Evolutionary conservation across 2,329 filamentous ascomycete genomes (phyloP).

Genomic region (Thelonectria rubi): DNA sequence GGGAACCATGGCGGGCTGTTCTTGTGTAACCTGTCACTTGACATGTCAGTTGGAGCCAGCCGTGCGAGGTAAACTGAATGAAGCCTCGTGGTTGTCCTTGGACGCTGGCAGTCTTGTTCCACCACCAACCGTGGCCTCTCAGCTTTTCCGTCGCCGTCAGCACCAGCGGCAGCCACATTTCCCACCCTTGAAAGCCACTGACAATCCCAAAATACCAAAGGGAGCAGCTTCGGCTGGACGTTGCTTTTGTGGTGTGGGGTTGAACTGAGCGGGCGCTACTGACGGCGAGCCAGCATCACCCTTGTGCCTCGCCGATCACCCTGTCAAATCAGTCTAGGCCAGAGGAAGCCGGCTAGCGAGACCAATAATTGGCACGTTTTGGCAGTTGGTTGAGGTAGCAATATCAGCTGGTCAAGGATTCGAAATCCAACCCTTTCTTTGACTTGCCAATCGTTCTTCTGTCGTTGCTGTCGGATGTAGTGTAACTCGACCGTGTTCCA

Average conservation of each 20-base stretch:
- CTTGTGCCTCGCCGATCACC: slow-evolving; percentile 16
- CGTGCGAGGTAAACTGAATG: neutral
- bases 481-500: too few relatives aligned
- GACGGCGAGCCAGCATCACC: slow-evolving; percentile 15
- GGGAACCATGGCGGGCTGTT: slow-evolving; percentile 1
- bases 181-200: neutral
- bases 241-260: slow-evolving; percentile 8
- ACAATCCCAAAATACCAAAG: neutral
- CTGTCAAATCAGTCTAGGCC: slow-evolving; percentile 10
- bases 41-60: neutral
- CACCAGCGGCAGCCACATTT: neutral
- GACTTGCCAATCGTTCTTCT: neutral
- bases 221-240: neutral
- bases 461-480: neutral
- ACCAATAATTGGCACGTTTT: neutral
- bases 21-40: slow-evolving; percentile 14
- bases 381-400: neutral
- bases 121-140: neutral
- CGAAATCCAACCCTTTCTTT: neutral
- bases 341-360: slow-evolving; percentile 6
- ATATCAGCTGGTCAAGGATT: slow-evolving; percentile 5
- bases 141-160: neutral
- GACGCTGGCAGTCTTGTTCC: neutral
- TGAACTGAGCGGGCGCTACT: slow-evolving; percentile 15
- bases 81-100: neutral